A percentile compares a stretch with the other conserved stretches of the same genome.
Evolutionary conservation across 768 basidiomycete species (phyloP).

Genomic region (Calocera viscosa): DNA sequence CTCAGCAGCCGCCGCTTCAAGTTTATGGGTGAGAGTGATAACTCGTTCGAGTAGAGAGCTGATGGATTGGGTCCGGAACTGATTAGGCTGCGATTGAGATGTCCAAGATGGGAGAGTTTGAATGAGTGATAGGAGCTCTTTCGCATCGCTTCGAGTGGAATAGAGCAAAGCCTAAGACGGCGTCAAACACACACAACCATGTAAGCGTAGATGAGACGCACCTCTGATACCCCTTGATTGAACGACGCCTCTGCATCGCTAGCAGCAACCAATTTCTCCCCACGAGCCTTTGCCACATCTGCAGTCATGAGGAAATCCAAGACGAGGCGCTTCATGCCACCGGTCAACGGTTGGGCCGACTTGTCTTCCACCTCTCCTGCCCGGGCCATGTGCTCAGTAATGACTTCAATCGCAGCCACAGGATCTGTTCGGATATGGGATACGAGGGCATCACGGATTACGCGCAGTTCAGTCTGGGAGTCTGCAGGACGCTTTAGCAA

Average conservation of each 20-base stretch:
- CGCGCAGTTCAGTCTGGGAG: constrained; percentile 49
- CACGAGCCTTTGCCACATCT: not conserved
- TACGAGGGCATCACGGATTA: constrained; percentile 47
- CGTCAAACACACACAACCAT: not conserved
- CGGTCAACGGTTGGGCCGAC: not conserved
- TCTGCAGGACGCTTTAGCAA: constrained; percentile 29
- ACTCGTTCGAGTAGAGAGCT: not conserved
- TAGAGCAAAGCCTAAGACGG: not conserved
- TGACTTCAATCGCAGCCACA: constrained; percentile 46
- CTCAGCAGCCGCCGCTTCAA: not conserved
- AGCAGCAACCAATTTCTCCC: not conserved
- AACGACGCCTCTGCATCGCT: not conserved
- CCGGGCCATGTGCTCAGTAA: constrained; percentile 43
- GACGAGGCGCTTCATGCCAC: not conserved
- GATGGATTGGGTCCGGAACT: not conserved
- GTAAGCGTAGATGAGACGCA: not conserved
- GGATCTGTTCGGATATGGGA: constrained; percentile 56
- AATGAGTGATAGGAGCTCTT: not conserved
- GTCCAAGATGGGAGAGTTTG: not conserved
- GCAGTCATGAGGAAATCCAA: not conserved
- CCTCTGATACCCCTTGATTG: not conserved
- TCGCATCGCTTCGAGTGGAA: not conserved
- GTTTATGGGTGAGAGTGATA: not conserved
- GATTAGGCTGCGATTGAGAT: not conserved
- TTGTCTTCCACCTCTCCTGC: not conserved